Evolutionary conservation across 2,329 filamentous ascomycete genomes (phyloP), one percentile per base, ranked within the genome.

Genomic region (Ascochyta koolunga): DNA sequence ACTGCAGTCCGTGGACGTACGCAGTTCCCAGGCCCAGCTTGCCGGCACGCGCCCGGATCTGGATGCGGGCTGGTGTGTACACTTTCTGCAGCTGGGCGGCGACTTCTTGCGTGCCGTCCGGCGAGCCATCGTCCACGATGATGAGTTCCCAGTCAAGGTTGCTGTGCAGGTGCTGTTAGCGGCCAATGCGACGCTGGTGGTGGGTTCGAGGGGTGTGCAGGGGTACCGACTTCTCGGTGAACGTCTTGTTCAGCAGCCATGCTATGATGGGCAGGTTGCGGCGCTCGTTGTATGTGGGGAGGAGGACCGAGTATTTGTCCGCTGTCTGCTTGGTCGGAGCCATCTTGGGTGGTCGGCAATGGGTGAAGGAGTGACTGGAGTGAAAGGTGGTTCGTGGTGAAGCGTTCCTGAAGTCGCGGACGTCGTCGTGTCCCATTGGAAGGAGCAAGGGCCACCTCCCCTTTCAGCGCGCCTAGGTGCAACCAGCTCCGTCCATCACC

Each of bases 211-310:
- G 44, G 42, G 40, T 33, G 35, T 46, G 40, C 40, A 56, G 56
- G 50, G 42, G 39, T 55, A 69, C 86, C 61, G 82, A 97, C 93
- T 89, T 83, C 76, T 96, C 86, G 45, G 88, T 91, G 77, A 98
- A 98, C 60, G 89, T 97, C 76, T 88, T 89, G 80, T 96, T 90
- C 65, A 99, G 84, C 76, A 99, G 82, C 91, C 92, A 98, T 71
- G 89, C 86, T 74, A 98, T 91, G 76, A 99, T 95, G 70, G 95
- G 95, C 65, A 99, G 86, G 80, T 99, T 99, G 77, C 87, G 88
- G 74, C 95, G 91, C 85, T 99, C 95, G 77, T 99, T 98, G 86
- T 96, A 99, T 59, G 95, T 99, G 53, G 95, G 95, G 62, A 99
- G 86, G 73, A 99, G 93, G 74, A 99, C 89, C 65, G 93, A 96